Conservation (phyloP, 2,329 filamentous ascomycete genomes). For the Fusarium keratoplasticum region DNA sequence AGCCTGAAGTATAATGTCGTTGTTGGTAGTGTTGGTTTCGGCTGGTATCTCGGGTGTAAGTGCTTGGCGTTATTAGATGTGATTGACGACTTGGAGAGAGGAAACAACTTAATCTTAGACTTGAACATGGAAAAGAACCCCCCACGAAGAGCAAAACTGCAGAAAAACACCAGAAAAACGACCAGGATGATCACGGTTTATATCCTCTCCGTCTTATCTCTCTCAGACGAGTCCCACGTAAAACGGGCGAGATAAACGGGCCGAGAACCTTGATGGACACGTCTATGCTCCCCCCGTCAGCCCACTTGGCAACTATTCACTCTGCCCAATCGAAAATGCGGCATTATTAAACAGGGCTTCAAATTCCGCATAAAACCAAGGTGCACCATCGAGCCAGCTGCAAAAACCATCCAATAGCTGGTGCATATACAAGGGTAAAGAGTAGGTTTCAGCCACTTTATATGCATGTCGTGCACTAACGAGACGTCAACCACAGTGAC, state of each 20-base stretch:
- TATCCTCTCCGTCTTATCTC: neutral
- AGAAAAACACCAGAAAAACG: neutral
- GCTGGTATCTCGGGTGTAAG: neutral
- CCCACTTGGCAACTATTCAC: neutral
- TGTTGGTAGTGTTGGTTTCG: no score
- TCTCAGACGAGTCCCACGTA: neutral
- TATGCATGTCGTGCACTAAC: neutral
- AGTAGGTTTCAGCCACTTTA: neutral
- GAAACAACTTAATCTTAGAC: neutral
- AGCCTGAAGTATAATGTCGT: neutral
- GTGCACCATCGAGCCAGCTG: neutral
- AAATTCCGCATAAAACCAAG: neutral
- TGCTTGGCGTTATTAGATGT: no score
- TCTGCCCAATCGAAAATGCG: constrained; percentile 4
- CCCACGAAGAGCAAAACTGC: neutral
- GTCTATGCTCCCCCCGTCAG: neutral
- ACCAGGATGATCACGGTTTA: neutral
- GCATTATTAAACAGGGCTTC: constrained; percentile 21
- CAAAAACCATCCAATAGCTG: neutral
- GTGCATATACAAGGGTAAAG: neutral
- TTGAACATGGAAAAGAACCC: neutral
- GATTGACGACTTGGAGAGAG: no score
- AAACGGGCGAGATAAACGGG: neutral
- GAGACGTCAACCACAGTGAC: neutral
- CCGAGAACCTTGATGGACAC: constrained; percentile 19